Percentiles rank a stretch among this genome's conserved stretches.
Evolutionary conservation across 2,329 filamentous ascomycete species (phyloP).

Genomic region (Calcarisporium arbuscula): DNA sequence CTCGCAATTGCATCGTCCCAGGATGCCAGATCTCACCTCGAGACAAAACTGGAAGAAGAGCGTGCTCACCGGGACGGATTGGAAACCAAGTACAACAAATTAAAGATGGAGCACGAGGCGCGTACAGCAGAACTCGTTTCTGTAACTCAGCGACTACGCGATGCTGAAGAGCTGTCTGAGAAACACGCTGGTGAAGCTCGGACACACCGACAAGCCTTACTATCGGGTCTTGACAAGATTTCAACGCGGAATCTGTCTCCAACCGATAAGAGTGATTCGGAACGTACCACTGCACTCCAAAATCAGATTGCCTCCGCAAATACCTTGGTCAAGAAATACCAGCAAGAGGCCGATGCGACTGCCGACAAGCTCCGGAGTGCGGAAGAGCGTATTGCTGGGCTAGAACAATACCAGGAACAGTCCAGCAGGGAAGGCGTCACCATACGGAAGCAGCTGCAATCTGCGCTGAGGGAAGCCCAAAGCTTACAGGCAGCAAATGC

Average conservation of each 20-base stretch:
- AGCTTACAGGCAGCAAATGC: slow-evolving; percentile 72
- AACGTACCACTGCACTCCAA: slow-evolving; percentile 69
- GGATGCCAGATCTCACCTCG: slow-evolving; percentile 68
- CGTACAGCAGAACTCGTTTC: slow-evolving; percentile 71
- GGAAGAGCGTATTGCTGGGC: slow-evolving; percentile 91
- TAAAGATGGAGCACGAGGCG: slow-evolving; percentile 79
- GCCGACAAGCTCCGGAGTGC: slow-evolving; percentile 86
- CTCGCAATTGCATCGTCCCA: slow-evolving; percentile 73
- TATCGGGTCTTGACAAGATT: slow-evolving; percentile 76
- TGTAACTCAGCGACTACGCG: slow-evolving; percentile 66
- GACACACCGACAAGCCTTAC: slow-evolving; percentile 74
- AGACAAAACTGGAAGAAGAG: slow-evolving; percentile 80
- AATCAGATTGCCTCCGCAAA: slow-evolving; percentile 75
- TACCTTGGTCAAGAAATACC: slow-evolving; percentile 76
- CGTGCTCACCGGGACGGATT: slow-evolving; percentile 66
- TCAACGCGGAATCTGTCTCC: slow-evolving; percentile 45
- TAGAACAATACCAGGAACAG: slow-evolving; percentile 97
- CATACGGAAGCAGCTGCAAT: slow-evolving; percentile 84
- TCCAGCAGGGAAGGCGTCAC: slow-evolving; percentile 86
- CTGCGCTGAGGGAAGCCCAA: slow-evolving; percentile 76
- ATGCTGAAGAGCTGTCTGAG: slow-evolving; percentile 83
- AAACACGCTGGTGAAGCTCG: slow-evolving; percentile 82
- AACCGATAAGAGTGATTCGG: slow-evolving; percentile 45
- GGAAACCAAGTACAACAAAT: slow-evolving; percentile 67
- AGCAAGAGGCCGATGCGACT: slow-evolving; percentile 78